Conservation (phyloP, 805 yeast species). For the Teunomyces pallodes region DNA sequence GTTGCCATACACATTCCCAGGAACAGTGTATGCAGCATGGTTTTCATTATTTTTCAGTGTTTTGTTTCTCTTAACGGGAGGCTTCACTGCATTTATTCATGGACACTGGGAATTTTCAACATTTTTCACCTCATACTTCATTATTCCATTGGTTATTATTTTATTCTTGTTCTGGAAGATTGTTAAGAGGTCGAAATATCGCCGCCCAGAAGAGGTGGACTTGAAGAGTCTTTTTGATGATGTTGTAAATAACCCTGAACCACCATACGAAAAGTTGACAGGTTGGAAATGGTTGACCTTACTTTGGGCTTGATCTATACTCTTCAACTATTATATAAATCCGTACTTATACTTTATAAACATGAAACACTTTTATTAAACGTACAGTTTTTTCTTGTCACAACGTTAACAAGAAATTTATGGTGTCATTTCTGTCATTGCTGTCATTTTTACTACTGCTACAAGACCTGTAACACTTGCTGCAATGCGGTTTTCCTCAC, state of each 20-base stretch:
- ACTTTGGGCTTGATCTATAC: constrained; percentile 16
- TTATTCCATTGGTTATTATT: constrained; percentile 24
- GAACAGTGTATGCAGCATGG: constrained; percentile 30
- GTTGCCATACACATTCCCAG: constrained; percentile 28
- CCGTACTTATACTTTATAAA: neutral
- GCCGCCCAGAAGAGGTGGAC: constrained; percentile 16
- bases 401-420: too few species aligned
- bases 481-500: too few species aligned
- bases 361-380: too few species aligned
- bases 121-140: constrained; percentile 22
- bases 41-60: constrained; percentile 18
- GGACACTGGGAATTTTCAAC: constrained; percentile 14
- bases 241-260: constrained; percentile 27
- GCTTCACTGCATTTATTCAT: constrained; percentile 32
- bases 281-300: constrained; percentile 19
- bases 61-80: constrained; percentile 31
- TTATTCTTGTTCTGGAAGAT: constrained; percentile 33
- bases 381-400: too few species aligned
- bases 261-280: constrained; percentile 17
- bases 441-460: too few species aligned
- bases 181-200: constrained; percentile 23
- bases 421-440: too few species aligned
- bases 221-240: constrained; percentile 25
- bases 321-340: neutral
- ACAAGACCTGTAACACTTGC: too few species aligned